Percentiles rank a stretch among this genome's conserved stretches.
Evolutionary conservation across 768 basidiomycete genomes (phyloP).

Genomic region (Tylopilus felleus): DNA sequence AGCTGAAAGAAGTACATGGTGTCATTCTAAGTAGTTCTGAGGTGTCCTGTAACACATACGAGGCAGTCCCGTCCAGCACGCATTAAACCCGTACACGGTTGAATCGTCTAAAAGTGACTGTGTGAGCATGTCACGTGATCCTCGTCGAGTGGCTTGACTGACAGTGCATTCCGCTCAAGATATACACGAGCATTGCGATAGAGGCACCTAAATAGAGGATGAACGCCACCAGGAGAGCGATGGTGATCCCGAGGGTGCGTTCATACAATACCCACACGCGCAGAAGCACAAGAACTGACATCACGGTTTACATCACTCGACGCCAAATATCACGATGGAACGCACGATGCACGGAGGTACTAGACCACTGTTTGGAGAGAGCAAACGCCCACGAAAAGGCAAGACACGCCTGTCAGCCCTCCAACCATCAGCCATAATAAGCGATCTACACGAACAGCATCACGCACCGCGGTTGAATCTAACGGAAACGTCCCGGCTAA

Average conservation of each 20-base stretch:
- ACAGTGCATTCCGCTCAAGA: background rate
- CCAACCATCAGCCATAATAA: background rate
- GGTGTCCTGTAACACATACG: background rate
- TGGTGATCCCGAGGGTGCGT: background rate
- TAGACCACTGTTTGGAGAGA: background rate
- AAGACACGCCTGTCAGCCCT: background rate
- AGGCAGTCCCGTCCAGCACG: background rate
- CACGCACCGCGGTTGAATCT: background rate
- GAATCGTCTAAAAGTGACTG: background rate
- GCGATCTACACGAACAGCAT: background rate
- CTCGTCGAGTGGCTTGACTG: background rate
- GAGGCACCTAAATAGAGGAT: background rate
- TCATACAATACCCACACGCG: constrained; percentile 2
- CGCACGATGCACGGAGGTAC: background rate
- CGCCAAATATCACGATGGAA: background rate
- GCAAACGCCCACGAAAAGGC: background rate
- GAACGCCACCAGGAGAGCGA: background rate
- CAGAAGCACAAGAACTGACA: background rate
- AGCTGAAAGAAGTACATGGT: background rate
- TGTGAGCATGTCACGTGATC: background rate
- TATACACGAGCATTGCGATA: background rate
- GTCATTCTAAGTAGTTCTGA: background rate
- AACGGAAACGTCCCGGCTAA: background rate
- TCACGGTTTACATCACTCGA: background rate
- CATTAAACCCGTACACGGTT: too few relatives aligned